Base-by-base conservation (phyloP, 1,284 basidiomycete species). In the Ganoderma leucocontextum region DNA sequence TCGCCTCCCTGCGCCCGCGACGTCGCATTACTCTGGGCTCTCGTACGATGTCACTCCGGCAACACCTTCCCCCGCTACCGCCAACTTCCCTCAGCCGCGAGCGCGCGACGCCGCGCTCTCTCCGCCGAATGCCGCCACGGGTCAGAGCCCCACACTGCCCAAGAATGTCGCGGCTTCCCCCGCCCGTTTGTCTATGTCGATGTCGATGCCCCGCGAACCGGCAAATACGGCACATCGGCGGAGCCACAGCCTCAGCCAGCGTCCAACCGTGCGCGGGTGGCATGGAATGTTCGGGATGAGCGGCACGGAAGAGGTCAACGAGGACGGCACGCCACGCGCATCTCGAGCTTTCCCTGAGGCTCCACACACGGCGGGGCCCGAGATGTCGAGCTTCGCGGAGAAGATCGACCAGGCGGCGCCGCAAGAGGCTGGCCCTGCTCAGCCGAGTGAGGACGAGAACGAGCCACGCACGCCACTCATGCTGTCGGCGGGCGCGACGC, bases 1-100 rank as follows among this genome's bases (percentile, higher is more conserved):
- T 1, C 86, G 91, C 29, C 84, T 96, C 8, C 94, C 94, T 39
- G 87, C 92, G 0, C 95, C 95, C 0, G 91, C 92, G 72, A 90
- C 91, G 1, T 88, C 88, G 1, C 93, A 94, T 78, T 92, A 89
- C 74, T 92, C 91, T 22, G 91, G 89, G 8, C 86, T 90, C 86
- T 92, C 91, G 39, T 94, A 94, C 75, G 92, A 93, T 70, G 80
- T 81, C 17, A 80, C 84, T 17, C 78, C 82, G 17, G 81, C 85
- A 5, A 79, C 84, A 5, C 82, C 89, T 0, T 85, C 88, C 2
- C 89, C 90, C 0, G 88, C 87, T 0, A 76, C 86, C 4, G 80
- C 83, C 2, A 79, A 80, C 22, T 92, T 89, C 81, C 85, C 89
- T 33, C 89, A 89, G 73, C 88, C 91, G 0, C 84, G 90, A 57